Base-by-base conservation (phyloP, 108 stramenopile species). In the Aureococcus anophagefferens region DNA sequence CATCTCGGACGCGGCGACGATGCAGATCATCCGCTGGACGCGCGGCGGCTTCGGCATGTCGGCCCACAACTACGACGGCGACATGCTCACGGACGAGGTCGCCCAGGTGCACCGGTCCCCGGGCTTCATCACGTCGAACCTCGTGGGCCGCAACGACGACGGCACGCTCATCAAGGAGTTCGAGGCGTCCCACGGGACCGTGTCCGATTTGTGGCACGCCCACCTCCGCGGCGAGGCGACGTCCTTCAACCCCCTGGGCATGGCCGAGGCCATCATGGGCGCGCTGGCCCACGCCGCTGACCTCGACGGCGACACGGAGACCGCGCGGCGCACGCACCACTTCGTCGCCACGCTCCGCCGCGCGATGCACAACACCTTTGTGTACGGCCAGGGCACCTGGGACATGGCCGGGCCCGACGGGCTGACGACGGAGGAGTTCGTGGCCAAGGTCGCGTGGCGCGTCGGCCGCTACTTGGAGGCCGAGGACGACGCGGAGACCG, bases 41-140 rank as follows among this genome's bases (percentile, higher is more conserved):
- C 92, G 93, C 80, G 96, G 96, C 65, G 93, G 93, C 46, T 96
- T 96, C 77, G 96, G 93, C 33, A 94, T 94, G 93, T 91, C 93
- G 15, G 91, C 96, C 35, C 96, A 96, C 85, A 96, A 96, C 89
- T 96, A 96, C 81, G 96, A 96, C 79, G 96, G 96, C 21, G 83
- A 81, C 70, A 59, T 59, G 51, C 82, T 97, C 31, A 97, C 96
- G 30, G 96, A 94, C 86, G 93, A 97, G 80, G 90, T 97, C 82
- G 96, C 96, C 4, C 96, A 97, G 82, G 91, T 97, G 21, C 96
- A 97, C 76, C 94, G 96, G 69, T 94, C 93, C 30, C 96, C 96
- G 46, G 96, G 96, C 29, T 97, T 97, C 84, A 97, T 95, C 74
- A 97, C 96, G 4, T 91, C 90, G 35, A 97, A 97, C 81, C 78